Evolutionary conservation across 441 rosid species (phyloP).

Genomic region (Euphorbia schlechtendalii): DNA sequence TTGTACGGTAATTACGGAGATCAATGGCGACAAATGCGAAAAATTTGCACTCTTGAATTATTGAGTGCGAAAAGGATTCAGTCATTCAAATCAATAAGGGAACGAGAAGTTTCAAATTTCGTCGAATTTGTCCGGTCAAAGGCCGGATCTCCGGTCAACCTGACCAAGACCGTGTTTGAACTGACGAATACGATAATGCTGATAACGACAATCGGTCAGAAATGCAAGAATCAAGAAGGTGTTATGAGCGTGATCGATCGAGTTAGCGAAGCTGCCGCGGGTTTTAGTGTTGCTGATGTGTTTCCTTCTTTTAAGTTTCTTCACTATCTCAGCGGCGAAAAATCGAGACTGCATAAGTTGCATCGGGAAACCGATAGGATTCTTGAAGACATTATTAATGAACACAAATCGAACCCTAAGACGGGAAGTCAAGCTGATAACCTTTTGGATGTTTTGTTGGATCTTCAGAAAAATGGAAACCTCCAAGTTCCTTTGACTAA

Average conservation of each 20-base stretch:
- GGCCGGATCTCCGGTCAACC: too few relatives aligned
- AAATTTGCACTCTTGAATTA: too few relatives aligned
- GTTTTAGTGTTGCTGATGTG: too few relatives aligned
- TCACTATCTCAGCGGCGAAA: background rate
- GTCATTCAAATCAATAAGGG: too few relatives aligned
- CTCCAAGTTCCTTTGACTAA: background rate
- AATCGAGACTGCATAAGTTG: background rate
- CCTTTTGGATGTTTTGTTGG: background rate
- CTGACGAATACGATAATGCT: background rate
- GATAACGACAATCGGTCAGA: background rate
- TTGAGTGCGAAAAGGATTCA: too few relatives aligned
- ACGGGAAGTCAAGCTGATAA: background rate
- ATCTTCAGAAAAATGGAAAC: background rate
- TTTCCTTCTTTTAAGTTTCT: background rate
- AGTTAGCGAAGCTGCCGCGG: background rate
- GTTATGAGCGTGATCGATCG: background rate
- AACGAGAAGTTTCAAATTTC: too few relatives aligned
- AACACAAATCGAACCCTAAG: background rate
- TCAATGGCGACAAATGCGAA: too few relatives aligned
- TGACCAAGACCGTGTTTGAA: too few relatives aligned
- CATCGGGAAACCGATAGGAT: background rate
- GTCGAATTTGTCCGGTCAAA: too few relatives aligned
- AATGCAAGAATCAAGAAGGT: too few relatives aligned
- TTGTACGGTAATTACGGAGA: too few relatives aligned
- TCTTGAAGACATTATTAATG: background rate